Evolutionary conservation across 192 early-diverging fungal species (phyloP).

Genomic region (Coemansia sp.): DNA sequence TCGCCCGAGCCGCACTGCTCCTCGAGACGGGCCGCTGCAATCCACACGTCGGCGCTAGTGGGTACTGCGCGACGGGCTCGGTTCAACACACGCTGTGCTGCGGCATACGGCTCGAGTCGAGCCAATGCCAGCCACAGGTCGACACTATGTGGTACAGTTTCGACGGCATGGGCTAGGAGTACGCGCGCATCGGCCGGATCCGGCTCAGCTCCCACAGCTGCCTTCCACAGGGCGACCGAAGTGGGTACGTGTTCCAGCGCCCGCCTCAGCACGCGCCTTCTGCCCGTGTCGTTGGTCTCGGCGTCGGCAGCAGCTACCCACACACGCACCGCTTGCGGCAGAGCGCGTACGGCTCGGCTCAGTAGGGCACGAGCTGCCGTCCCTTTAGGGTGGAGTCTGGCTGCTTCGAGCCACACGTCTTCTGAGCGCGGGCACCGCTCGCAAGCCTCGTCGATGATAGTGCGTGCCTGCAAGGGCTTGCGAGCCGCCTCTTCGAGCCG

Average conservation of each 20-base stretch:
- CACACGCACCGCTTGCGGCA: slow-evolving; percentile 90
- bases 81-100: slow-evolving; percentile 89
- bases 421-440: slow-evolving; percentile 91
- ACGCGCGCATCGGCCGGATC: slow-evolving; percentile 90
- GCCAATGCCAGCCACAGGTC: slow-evolving; percentile 97
- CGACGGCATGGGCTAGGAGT: slow-evolving; percentile 88
- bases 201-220: slow-evolving; percentile 87
- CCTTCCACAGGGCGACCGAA: slow-evolving; percentile 90
- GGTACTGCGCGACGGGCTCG: slow-evolving; percentile 81
- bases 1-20: slow-evolving; percentile 72
- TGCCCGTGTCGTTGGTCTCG: slow-evolving; percentile 57
- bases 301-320: slow-evolving; percentile 88
- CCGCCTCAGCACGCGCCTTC: slow-evolving; percentile 82
- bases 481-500: slow-evolving; percentile 92
- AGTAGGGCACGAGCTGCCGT: slow-evolving; percentile 88
- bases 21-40: slow-evolving; percentile 88
- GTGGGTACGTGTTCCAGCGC: slow-evolving; percentile 94
- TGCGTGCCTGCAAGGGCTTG: slow-evolving; percentile 78
- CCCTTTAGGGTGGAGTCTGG: slow-evolving; percentile 68
- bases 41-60: slow-evolving; percentile 93
- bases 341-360: slow-evolving; percentile 82
- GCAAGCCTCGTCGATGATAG: slow-evolving; percentile 88
- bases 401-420: slow-evolving; percentile 97
- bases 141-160: slow-evolving; percentile 84
- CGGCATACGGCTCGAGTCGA: slow-evolving; percentile 82